These are phyloP conservation scores for Carex cristatella DNA, from an alignment of 176 grass and related monocot species.

Conservation along the genomic window DNA sequence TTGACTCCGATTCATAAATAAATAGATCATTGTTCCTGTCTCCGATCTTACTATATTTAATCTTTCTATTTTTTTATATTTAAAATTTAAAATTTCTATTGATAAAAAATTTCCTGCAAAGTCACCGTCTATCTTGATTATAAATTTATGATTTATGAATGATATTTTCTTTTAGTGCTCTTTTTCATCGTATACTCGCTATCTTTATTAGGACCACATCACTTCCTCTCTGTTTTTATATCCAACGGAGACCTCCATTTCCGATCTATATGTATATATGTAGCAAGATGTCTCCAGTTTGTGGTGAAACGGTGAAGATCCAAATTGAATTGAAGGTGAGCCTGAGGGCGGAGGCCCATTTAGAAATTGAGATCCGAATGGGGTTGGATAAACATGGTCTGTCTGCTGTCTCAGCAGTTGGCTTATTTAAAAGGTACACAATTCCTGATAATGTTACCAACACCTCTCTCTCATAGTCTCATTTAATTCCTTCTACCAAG, in stretches of 20 bases:
- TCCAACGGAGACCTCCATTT: not conserved
- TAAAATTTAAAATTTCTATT: no score
- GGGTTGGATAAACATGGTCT: not conserved
- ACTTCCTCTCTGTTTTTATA: not conserved
- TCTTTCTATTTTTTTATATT: no score
- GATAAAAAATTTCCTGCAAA: no score
- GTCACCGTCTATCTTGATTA: not conserved
- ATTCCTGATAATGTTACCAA: not conserved
- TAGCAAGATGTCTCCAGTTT: not conserved
- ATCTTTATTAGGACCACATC: not conserved
- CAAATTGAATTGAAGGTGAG: not conserved
- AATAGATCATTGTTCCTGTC: no score
- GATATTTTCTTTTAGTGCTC: not conserved
- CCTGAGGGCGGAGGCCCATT: not conserved
- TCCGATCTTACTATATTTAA: no score
- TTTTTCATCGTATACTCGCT: not conserved
- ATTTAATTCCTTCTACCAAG: not conserved
- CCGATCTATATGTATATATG: no score
- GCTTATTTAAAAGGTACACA: constrained; percentile 13
- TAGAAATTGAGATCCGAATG: not conserved
- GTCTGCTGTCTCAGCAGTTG: constrained; percentile 11
- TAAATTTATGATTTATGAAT: not conserved
- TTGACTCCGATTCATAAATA: no score
- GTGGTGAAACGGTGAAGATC: not conserved
- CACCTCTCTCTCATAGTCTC: not conserved